phyloP scores from a whole-genome alignment of 495 filamentous ascomycete genomes.

The Aspergillus coremiiformis region DNA sequence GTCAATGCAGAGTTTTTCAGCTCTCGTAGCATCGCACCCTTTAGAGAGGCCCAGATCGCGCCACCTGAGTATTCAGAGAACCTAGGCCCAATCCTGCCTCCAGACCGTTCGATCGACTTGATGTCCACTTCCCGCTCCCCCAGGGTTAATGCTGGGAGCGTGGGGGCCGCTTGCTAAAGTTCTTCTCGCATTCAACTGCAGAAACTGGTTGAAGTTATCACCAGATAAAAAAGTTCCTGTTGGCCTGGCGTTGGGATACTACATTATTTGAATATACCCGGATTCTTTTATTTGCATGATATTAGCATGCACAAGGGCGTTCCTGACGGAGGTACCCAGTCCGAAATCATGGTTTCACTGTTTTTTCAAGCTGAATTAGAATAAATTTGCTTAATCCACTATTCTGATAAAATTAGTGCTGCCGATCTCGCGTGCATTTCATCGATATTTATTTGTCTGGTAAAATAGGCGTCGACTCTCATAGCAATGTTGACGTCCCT shows the following conservation, averaged over 20 bases:
- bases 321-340: no score
- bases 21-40: conserved; percentile 27
- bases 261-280: not conserved
- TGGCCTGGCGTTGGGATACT: not conserved
- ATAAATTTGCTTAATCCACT: no score
- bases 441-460: no score
- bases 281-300: not conserved
- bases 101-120: conserved; percentile 1
- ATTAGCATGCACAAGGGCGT: not conserved
- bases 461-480: no score
- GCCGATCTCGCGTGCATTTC: no score
- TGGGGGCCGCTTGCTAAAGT: not conserved
- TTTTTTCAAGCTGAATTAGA: not conserved
- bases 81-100: not conserved
- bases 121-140: not conserved
- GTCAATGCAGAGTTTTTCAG: conserved; percentile 34
- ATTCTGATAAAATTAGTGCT: no score
- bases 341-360: no score
- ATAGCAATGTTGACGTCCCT: no score
- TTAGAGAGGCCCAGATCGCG: not conserved
- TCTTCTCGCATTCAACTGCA: not conserved
- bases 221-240: not conserved
- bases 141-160: not conserved
- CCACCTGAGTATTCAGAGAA: conserved; percentile 12
- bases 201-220: not conserved